These are phyloP conservation scores for Plasmodium reichenowi DNA, from an alignment of 169 alveolate genomes.

Conservation along the genomic window DNA sequence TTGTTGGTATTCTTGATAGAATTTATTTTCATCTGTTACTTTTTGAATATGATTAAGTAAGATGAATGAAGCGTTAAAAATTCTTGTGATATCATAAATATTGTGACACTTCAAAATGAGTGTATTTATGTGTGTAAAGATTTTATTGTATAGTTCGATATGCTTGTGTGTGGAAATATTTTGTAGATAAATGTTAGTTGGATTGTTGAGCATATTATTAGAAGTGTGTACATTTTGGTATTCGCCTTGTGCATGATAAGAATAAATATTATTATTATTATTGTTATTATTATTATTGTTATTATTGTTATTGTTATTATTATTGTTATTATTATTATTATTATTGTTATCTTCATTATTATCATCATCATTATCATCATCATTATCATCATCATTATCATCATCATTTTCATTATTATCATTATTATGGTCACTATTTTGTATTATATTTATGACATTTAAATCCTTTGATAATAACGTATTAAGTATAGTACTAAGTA, in stretches of 20 bases:
- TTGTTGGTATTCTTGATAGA: constrained; percentile 15
- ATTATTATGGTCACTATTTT: not conserved
- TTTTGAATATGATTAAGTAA: constrained; percentile 47
- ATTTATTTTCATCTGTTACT: constrained; percentile 11
- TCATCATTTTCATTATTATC: not conserved
- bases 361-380: not conserved
- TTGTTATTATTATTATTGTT: too few species aligned
- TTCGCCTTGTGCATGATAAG: too few species aligned
- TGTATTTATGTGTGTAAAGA: constrained; percentile 41
- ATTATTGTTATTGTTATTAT: too few species aligned
- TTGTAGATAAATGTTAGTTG: constrained; percentile 9
- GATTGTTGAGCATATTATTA: too few species aligned
- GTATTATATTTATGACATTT: constrained; percentile 12
- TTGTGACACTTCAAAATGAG: constrained; percentile 61
- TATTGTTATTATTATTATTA: too few species aligned
- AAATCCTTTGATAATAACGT: constrained; percentile 39
- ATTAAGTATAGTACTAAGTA: constrained; percentile 36
- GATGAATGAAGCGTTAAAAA: constrained; percentile 68
- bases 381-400: too few species aligned
- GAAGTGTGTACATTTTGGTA: too few species aligned
- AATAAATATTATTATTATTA: too few species aligned
- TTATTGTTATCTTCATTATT: too few species aligned
- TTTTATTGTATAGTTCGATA: constrained; percentile 40
- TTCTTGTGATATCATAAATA: constrained; percentile 57
- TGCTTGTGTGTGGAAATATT: not conserved